Conservation (phyloP, 805 yeast species). For the Jamesozyma gamospora region DNA sequence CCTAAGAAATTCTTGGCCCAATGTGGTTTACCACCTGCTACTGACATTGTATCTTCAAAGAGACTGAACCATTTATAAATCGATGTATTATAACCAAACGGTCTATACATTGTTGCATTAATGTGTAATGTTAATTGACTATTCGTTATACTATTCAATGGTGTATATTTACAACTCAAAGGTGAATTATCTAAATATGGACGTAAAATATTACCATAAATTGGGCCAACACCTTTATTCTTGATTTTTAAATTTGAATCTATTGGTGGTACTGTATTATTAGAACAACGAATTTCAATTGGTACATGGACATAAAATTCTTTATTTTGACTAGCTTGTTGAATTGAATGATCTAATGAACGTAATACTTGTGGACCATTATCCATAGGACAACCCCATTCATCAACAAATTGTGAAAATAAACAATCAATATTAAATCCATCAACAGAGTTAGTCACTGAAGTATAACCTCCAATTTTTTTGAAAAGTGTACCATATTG, state of each 20-base stretch:
- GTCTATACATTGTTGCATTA: constrained; percentile 93
- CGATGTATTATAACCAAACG: constrained; percentile 68
- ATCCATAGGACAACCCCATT: constrained; percentile 89
- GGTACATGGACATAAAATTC: constrained; percentile 90
- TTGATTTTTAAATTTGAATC: constrained; percentile 32
- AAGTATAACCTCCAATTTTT: constrained; percentile 45
- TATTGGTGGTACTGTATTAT: constrained; percentile 55
- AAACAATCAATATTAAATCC: constrained; percentile 94
- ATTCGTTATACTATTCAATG: constrained; percentile 40
- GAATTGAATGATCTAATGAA: constrained; percentile 52
- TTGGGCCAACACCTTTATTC: constrained; percentile 57
- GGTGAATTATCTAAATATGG: constrained; percentile 83
- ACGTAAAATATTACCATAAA: constrained; percentile 73
- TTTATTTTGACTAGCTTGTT: constrained; percentile 46
- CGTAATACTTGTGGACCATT: constrained; percentile 65
- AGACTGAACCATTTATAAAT: constrained; percentile 69
- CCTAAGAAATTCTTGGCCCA: constrained; percentile 97
- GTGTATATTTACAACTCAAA: constrained; percentile 41
- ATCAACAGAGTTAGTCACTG: constrained; percentile 72
- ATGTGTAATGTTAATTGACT: constrained; percentile 75
- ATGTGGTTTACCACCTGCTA: constrained; percentile 88
- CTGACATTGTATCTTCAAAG: constrained; percentile 71
- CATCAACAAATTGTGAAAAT: constrained; percentile 87
- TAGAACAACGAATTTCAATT: constrained; percentile 87
- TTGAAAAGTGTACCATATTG: constrained; percentile 76